Evolutionary conservation across 2,329 filamentous ascomycete species (phyloP).

Genomic region (Ophiocordyceps sinensis): DNA sequence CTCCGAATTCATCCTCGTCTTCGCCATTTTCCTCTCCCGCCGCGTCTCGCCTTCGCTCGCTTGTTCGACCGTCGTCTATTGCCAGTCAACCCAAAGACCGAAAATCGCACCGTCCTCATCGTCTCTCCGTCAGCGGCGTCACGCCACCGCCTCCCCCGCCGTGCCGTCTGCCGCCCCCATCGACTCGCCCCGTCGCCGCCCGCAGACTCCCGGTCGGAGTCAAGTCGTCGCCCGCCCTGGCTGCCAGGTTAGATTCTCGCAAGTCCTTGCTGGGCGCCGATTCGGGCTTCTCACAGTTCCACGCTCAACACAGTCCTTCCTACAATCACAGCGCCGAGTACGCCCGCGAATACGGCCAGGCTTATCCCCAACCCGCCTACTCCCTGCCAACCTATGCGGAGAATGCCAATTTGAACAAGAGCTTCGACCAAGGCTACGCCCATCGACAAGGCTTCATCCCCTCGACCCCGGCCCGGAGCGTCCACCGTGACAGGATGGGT

Average conservation of each 20-base stretch:
- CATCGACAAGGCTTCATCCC: slow-evolving; percentile 21
- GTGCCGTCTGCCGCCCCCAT: background rate
- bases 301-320: slow-evolving; percentile 9
- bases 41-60: too few relatives aligned
- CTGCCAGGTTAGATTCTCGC: slow-evolving; percentile 24
- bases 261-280: slow-evolving; percentile 25
- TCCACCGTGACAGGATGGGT: slow-evolving; percentile 37
- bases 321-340: slow-evolving; percentile 13
- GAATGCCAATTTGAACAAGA: slow-evolving; percentile 13
- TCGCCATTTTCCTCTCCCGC: too few relatives aligned
- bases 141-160: background rate
- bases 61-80: too few relatives aligned
- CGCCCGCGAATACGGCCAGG: slow-evolving; percentile 17
- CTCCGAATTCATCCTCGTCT: too few relatives aligned
- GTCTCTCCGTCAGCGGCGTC: background rate
- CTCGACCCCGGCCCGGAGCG: slow-evolving; percentile 16
- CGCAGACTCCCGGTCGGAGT: slow-evolving; percentile 23
- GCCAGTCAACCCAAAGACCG: too few relatives aligned
- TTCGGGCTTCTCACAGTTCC: slow-evolving; percentile 20
- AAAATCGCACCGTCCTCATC: too few relatives aligned
- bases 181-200: background rate
- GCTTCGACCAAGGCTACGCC: slow-evolving; percentile 21
- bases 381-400: slow-evolving; percentile 10
- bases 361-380: slow-evolving; percentile 17
- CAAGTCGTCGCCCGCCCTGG: slow-evolving; percentile 19